Evolutionary conservation across 306 rosid genomes (phyloP), one percentile per base, ranked within the genome.

Genomic region (Potentilla sterilis): DNA sequence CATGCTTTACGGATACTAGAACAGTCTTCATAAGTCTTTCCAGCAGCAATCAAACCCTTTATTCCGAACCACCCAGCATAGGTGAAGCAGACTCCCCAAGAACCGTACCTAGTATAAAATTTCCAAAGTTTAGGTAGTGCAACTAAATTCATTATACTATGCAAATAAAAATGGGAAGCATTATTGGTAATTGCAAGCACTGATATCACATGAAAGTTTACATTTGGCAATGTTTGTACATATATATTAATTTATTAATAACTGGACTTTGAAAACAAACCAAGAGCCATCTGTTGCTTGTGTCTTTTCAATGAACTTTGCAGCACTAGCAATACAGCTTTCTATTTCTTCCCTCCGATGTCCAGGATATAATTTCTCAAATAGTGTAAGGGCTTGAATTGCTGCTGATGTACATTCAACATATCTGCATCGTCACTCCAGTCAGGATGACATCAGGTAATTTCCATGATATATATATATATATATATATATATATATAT

Each of bases 61-160:
- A 82, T 78, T 41, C 86, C 86, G 54, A 82, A 82, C 86, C 86
- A 82, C 43, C 86, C 83, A 69, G 80, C 86, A 82, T 82, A 82
- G 49, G 86, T 74, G 74, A 78, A 82, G 80, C 86, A 82, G 43
- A 82, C 75, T 44, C 86, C 86, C 86, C 86, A 82, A 3, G 80
- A 82, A 69, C 86, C 86, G 12, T 78, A 82, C 86, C 86, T 82
- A 73, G 35, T 16, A 81, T 21, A 51, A 72, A 72, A 51, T 35
- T 10, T 74, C 51, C 54, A 19, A 18, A 66, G 2, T 59, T 65
- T 19, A 62, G 46, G 16, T 24, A 4, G 19, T 48, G 55, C 19
- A 34, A 46, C 77, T 72, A 52, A 44, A 10, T 14, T 58, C 62
- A 55, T 41, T 42, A 62, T 72, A 63, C 32, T 43, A 64, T 32